A percentile compares a stretch with the other conserved stretches of the same genome.
phyloP scores from a whole-genome alignment of 768 basidiomycete genomes.

The Lactifluus piperatus region DNA sequence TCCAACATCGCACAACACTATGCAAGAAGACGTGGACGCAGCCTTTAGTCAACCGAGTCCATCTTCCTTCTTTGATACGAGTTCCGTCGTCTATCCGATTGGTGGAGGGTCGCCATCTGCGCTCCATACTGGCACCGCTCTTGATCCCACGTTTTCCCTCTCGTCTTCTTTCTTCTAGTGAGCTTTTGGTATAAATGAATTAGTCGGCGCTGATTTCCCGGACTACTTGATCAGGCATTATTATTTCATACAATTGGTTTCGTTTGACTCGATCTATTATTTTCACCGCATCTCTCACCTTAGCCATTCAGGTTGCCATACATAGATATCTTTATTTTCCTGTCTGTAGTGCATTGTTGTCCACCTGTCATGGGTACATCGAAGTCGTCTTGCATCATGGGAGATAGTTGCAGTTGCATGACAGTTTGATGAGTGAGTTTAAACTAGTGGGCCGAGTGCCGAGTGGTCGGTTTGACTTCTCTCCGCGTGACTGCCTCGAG shows the following conservation, averaged over 20 bases:
- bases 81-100: conserved; percentile 14
- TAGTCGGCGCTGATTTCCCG: background rate
- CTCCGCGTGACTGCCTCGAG: background rate
- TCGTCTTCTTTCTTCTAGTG: conserved; percentile 17
- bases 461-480: background rate
- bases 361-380: background rate
- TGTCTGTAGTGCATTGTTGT: conserved; percentile 16
- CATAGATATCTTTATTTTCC: conserved; percentile 22
- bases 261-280: background rate
- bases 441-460: no score
- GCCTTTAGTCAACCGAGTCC: conserved; percentile 11
- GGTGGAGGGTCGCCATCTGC: conserved; percentile 11
- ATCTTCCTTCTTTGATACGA: conserved; percentile 10
- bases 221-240: conserved; percentile 6
- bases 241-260: conserved; percentile 6
- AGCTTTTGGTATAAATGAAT: background rate
- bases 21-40: conserved; percentile 13
- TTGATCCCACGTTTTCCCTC: conserved; percentile 16
- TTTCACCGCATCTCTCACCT: conserved; percentile 10
- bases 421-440: background rate
- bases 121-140: conserved; percentile 10
- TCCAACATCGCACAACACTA: conserved; percentile 10
- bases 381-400: conserved; percentile 6
- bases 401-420: background rate
- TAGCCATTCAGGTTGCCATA: conserved; percentile 12